Evolutionary conservation across 192 early-diverging fungal species (phyloP).

Genomic region (Rhizophagus clarus): DNA sequence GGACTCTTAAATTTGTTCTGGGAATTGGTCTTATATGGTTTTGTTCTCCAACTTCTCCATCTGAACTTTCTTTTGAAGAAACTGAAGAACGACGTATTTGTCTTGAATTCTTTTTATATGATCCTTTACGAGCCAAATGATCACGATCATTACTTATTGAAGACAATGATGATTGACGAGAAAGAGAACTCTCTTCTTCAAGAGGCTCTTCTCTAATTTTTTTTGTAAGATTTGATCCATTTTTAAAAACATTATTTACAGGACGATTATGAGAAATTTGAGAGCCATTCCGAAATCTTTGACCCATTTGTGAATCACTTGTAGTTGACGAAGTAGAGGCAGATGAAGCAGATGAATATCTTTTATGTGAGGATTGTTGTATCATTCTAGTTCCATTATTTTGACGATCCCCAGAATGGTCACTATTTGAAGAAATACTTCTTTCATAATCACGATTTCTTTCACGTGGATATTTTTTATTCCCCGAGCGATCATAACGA

Average conservation of each 20-base stretch:
- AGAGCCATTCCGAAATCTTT: neutral
- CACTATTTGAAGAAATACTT: neutral
- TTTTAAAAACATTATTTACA: neutral
- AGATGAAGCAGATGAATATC: neutral
- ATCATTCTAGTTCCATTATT: neutral
- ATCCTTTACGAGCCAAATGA: neutral
- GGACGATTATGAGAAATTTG: too few species aligned
- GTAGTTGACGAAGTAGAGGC: neutral
- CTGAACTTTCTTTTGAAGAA: neutral
- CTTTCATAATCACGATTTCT: neutral
- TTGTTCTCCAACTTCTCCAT: neutral
- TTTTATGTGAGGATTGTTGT: neutral
- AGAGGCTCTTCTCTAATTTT: neutral
- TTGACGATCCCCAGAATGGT: neutral
- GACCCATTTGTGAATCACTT: neutral
- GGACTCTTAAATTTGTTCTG: neutral
- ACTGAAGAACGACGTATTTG: neutral
- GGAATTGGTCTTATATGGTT: neutral
- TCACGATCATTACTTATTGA: neutral
- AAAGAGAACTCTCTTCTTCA: neutral
- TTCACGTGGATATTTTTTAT: neutral
- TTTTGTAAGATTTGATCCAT: neutral
- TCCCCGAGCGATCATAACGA: neutral
- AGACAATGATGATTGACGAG: neutral
- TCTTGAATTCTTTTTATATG: neutral